Base-by-base conservation (phyloP, 1,139 yeast genomes). In the Eremothecium cymbalariae region DNA sequence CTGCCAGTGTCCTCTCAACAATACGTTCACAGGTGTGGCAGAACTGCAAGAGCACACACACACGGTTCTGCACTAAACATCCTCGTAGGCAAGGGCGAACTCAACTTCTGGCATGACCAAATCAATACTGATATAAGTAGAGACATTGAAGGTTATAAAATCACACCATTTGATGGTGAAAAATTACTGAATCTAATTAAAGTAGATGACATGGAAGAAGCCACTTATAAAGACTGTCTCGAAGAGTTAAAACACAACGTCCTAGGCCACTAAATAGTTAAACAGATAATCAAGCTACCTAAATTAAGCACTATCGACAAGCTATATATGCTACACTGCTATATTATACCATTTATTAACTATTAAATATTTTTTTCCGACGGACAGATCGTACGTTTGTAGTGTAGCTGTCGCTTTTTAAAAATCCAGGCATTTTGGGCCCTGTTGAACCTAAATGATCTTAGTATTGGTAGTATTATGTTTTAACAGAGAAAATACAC, bases 1-100 rank as follows among this genome's bases (percentile, higher is more conserved):
- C 62, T 86, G 38, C 98, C 98, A 6, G 71, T 77, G 30, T 82
- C 95, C 0, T 72, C 90, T 1, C 77, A 93, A 45, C 98, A 90
- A 51, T 93, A 90, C 49, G 84, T 90, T 20, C 99, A 90, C 58
- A 71, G 98, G 47, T 90, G 88, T 22, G 98, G 98, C 28, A 77
- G 98, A 64, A 88, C 97, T 0, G 97, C 97, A 1, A 75, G 98
- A 60, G 98, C 97, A 2, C 78, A 81, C 37, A 72, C 77, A 32
- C 33, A 48, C 0, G 99, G 99, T 51, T 64, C 67, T 33, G 94
- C 95, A 0, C 72, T 75, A 51, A 79, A 73, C 37, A 55, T 86
- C 26, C 67, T 77, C 15, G 68, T 77, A 39, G 94, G 95, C 18
- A 74, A 72, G 40, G 88, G 86, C 37, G 96, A 86, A 47, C 64